These are phyloP conservation scores for Ophiocytium majus DNA, from an alignment of 352 stramenopile genomes.

Conservation along the genomic window DNA sequence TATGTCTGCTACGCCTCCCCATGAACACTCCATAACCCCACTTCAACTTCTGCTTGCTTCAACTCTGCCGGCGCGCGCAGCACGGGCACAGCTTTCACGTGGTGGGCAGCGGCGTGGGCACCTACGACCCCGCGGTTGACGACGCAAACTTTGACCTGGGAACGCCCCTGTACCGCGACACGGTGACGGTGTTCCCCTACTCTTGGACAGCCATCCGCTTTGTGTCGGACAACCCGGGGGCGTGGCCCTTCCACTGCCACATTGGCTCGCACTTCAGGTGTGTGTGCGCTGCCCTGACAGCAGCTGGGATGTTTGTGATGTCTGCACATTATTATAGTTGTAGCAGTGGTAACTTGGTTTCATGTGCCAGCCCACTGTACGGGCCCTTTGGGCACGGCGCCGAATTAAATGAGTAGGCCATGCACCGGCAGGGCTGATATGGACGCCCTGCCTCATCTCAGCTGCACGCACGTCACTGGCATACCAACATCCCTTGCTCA, in stretches of 20 bases:
- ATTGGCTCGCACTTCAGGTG: conserved; percentile 1
- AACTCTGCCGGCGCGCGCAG: no score
- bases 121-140: neutral
- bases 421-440: no score
- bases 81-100: neutral
- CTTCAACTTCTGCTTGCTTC: no score
- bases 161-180: neutral
- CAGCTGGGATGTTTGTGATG: neutral
- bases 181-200: neutral
- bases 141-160: neutral
- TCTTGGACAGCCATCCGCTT: conserved; percentile 4
- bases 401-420: no score
- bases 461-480: no score
- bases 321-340: neutral
- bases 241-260: neutral
- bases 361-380: neutral
- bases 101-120: neutral
- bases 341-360: neutral
- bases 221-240: neutral
- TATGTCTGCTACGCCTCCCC: no score
- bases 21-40: no score
- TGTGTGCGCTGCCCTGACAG: no score
- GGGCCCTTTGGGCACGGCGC: neutral
- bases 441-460: no score
- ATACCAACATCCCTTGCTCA: no score